Evolutionary conservation across 768 basidiomycete genomes (phyloP).

Genomic region (Tulasnella sp.): DNA sequence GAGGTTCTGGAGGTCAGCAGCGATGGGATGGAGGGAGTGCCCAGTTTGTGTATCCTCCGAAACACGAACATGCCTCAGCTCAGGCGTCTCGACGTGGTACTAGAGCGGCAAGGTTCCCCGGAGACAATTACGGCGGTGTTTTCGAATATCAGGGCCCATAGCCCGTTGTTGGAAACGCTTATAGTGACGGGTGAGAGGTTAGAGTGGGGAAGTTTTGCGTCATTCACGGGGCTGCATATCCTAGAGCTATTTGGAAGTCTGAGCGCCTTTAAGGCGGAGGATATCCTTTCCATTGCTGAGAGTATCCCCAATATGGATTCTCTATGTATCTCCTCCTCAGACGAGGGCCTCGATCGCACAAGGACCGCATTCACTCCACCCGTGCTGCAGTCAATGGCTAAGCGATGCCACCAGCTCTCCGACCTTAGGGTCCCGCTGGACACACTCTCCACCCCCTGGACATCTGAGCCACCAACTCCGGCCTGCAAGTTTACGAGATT

Average conservation of each 20-base stretch:
- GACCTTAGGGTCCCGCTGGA: not conserved
- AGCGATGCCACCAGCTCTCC: not conserved
- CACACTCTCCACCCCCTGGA: not conserved
- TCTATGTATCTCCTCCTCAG: not conserved
- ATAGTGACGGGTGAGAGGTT: not conserved
- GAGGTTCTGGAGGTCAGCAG: not conserved
- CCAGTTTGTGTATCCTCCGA: not conserved
- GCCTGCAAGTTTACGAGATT: not conserved
- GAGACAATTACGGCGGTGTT: not conserved
- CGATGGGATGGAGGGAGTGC: not conserved
- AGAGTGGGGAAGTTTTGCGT: not conserved
- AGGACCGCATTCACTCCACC: not conserved
- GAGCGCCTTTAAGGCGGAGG: not conserved
- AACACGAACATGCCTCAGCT: not conserved
- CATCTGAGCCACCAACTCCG: not conserved
- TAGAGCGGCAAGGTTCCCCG: not conserved
- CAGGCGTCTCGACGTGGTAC: not conserved
- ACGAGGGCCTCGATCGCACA: not conserved
- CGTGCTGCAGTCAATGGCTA: not conserved
- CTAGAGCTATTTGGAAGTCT: not conserved
- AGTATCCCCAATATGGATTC: not conserved
- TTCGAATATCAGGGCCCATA: not conserved
- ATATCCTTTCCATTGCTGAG: not conserved
- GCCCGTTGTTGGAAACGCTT: not conserved
- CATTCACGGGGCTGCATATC: not conserved